Conservation (phyloP, 495 filamentous ascomycete genomes). For the Xylaria curta region DNA sequence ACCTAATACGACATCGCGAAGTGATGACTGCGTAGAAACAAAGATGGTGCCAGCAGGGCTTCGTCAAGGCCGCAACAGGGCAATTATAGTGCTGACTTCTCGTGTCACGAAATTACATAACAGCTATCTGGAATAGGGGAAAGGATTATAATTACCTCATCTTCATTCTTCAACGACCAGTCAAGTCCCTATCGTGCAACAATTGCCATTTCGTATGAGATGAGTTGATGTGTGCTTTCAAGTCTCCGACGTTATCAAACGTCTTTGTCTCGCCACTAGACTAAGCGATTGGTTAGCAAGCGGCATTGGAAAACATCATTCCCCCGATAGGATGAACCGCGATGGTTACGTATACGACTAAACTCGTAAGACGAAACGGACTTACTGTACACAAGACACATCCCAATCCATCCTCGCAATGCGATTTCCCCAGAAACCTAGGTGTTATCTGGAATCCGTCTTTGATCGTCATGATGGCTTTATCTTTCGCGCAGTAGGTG, state of each 20-base stretch:
- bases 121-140: background rate
- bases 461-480: slow-evolving; percentile 31
- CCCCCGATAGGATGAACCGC: background rate
- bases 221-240: slow-evolving; percentile 43
- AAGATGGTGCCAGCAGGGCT: background rate
- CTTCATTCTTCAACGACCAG: slow-evolving; percentile 22
- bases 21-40: background rate
- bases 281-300: slow-evolving; percentile 10
- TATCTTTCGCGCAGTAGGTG: slow-evolving; percentile 12
- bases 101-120: background rate
- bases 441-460: slow-evolving; percentile 46
- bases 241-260: slow-evolving; percentile 37
- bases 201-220: slow-evolving; percentile 50
- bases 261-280: slow-evolving; percentile 44
- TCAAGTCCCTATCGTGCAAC: slow-evolving; percentile 48
- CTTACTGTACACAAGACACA: slow-evolving; percentile 34
- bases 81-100: background rate
- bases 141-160: slow-evolving; percentile 10
- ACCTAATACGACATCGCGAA: background rate
- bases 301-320: background rate
- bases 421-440: slow-evolving; percentile 49
- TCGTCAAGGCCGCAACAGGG: background rate
- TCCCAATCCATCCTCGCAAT: slow-evolving; percentile 42
- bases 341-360: background rate
- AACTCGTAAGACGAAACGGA: slow-evolving; percentile 30